Evolutionary conservation across 768 basidiomycete genomes (phyloP).

Genomic region (Lyophyllum atratum): DNA sequence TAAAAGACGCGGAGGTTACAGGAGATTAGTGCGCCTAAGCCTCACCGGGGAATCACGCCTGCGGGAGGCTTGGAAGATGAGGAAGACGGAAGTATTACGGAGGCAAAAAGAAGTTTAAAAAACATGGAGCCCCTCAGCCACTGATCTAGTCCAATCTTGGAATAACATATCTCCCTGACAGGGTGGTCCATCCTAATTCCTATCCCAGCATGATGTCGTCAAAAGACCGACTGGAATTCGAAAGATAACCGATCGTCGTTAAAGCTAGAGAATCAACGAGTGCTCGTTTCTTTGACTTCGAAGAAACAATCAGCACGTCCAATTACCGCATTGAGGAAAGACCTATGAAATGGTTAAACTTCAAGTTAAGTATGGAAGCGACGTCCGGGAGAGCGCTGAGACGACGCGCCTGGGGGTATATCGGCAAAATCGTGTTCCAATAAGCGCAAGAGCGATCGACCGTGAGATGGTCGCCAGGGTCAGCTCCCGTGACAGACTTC

Average conservation of each 20-base stretch:
- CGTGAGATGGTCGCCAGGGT: conserved; percentile 27
- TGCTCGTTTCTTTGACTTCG: background rate
- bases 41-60: too few relatives aligned
- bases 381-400: background rate
- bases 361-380: background rate
- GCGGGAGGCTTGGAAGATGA: too few relatives aligned
- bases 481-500: conserved; percentile 9
- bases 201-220: background rate
- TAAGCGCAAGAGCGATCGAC: conserved; percentile 29
- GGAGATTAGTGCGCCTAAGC: background rate
- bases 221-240: background rate
- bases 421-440: conserved; percentile 32
- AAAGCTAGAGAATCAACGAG: background rate
- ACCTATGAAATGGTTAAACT: conserved; percentile 10
- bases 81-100: too few relatives aligned
- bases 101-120: too few relatives aligned
- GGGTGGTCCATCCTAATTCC: too few relatives aligned
- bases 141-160: too few relatives aligned
- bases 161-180: too few relatives aligned
- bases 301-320: conserved; percentile 22
- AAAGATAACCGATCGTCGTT: background rate
- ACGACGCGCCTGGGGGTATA: conserved; percentile 26
- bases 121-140: too few relatives aligned
- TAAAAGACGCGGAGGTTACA: too few relatives aligned
- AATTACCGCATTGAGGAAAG: conserved; percentile 28